A percentile compares a stretch with the other conserved stretches of the same genome.
Evolutionary conservation across 1,284 basidiomycete genomes (phyloP).

Genomic region (Sporisorium graminicola): DNA sequence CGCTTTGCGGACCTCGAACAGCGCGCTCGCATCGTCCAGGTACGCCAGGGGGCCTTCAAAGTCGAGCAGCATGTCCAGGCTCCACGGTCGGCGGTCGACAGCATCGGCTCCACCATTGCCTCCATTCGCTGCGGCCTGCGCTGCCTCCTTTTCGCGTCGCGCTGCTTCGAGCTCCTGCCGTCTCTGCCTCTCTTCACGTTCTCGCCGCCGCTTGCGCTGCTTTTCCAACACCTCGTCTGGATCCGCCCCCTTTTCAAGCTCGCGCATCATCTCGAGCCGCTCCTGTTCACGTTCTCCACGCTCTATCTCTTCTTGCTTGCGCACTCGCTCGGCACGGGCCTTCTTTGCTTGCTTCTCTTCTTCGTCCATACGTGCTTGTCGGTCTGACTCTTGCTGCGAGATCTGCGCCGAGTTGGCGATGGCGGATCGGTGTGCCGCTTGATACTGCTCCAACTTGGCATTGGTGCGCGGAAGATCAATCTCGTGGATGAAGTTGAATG

Average conservation of each 20-base stretch:
- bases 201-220: conserved; percentile 49
- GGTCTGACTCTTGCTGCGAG: conserved; percentile 57
- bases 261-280: conserved; percentile 59
- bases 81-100: conserved; percentile 35
- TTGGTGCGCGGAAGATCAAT: conserved; percentile 88
- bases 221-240: conserved; percentile 55
- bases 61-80: conserved; percentile 59
- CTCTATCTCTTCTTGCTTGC: conserved; percentile 59
- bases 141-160: conserved; percentile 42
- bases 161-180: conserved; percentile 29
- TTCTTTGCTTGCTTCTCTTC: conserved; percentile 51
- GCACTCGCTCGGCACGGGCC: conserved; percentile 54
- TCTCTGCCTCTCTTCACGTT: conserved; percentile 45
- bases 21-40: conserved; percentile 51
- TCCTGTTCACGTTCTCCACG: conserved; percentile 51
- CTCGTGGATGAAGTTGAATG: conserved; percentile 95
- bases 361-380: conserved; percentile 55
- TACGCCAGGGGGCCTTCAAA: conserved; percentile 63
- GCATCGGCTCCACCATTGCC: conserved; percentile 13
- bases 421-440: conserved; percentile 70
- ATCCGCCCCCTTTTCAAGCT: conserved; percentile 58
- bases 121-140: conserved; percentile 20
- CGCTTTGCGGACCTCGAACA: conserved; percentile 52
- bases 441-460: conserved; percentile 82
- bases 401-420: conserved; percentile 54